phyloP scores from a whole-genome alignment of 2,329 filamentous ascomycete genomes.

The Trichophyton rubrum region DNA sequence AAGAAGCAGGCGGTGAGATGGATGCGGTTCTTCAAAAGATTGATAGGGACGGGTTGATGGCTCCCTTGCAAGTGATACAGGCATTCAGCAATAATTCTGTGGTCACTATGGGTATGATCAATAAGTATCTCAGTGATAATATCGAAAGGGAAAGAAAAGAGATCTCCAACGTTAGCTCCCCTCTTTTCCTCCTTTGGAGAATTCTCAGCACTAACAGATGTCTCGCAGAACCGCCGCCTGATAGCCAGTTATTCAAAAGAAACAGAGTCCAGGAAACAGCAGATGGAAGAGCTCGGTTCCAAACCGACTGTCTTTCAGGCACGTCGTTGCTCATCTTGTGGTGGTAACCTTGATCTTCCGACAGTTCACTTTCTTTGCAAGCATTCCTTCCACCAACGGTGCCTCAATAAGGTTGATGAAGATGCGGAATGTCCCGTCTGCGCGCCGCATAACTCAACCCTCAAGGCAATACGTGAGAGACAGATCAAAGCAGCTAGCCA shows the following conservation, averaged over 20 bases:
- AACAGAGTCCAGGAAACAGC: conserved; percentile 64
- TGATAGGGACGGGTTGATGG: conserved; percentile 82
- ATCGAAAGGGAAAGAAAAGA: conserved; percentile 81
- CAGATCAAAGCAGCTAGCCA: conserved; percentile 77
- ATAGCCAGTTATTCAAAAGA: conserved; percentile 75
- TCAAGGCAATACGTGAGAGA: conserved; percentile 70
- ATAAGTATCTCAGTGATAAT: conserved; percentile 77
- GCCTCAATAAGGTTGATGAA: conserved; percentile 56
- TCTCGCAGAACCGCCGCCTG: conserved; percentile 54
- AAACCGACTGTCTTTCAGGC: conserved; percentile 86
- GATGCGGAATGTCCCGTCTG: conserved; percentile 77
- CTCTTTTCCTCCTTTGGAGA: neutral
- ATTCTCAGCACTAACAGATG: conserved; percentile 3
- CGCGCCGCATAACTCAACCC: conserved; percentile 69
- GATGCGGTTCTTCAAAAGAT: conserved; percentile 71
- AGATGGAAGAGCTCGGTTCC: conserved; percentile 61
- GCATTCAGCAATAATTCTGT: conserved; percentile 68
- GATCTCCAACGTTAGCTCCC: conserved; percentile 47
- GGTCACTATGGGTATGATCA: conserved; percentile 95
- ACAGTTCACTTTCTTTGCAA: conserved; percentile 95
- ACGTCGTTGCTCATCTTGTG: conserved; percentile 75
- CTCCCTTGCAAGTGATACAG: conserved; percentile 90
- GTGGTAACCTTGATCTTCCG: conserved; percentile 65
- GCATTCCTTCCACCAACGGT: conserved; percentile 90
- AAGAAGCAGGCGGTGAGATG: conserved; percentile 80